These are phyloP conservation scores for Fusarium haematococcum DNA, from an alignment of 2,329 filamentous ascomycete genomes.

Conservation along the genomic window DNA sequence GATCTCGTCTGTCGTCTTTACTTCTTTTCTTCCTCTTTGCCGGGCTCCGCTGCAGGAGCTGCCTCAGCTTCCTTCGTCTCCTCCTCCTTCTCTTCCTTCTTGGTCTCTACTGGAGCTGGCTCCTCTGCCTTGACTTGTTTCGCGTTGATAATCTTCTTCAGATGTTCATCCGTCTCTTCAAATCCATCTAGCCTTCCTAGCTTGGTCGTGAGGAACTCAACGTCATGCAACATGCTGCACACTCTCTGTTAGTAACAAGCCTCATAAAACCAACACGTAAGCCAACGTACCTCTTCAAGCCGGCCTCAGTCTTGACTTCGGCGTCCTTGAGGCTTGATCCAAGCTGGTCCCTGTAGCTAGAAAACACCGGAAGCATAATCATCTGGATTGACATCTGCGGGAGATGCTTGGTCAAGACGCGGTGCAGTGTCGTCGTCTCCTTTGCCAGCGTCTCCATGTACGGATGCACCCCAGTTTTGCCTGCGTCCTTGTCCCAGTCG, in stretches of 20 bases:
- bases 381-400: slow-evolving; percentile 80
- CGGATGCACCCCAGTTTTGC: slow-evolving; percentile 60
- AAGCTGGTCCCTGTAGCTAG: slow-evolving; percentile 83
- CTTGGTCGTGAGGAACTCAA: slow-evolving; percentile 77
- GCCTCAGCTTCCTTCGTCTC: slow-evolving; percentile 28
- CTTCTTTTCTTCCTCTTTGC: slow-evolving; percentile 37
- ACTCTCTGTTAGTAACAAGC: slow-evolving; percentile 21
- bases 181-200: slow-evolving; percentile 85
- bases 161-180: slow-evolving; percentile 76
- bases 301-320: slow-evolving; percentile 72
- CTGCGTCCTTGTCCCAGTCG: slow-evolving; percentile 73
- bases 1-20: slow-evolving; percentile 8
- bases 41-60: slow-evolving; percentile 21
- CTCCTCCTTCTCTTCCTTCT: slow-evolving; percentile 21
- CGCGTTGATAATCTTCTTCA: slow-evolving; percentile 72
- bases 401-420: slow-evolving; percentile 84
- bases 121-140: slow-evolving; percentile 58
- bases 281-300: slow-evolving; percentile 75
- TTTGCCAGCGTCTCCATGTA: slow-evolving; percentile 92
- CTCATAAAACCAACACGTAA: background rate
- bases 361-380: slow-evolving; percentile 89
- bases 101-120: slow-evolving; percentile 16
- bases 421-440: slow-evolving; percentile 86
- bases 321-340: slow-evolving; percentile 76
- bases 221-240: slow-evolving; percentile 78